Evolutionary conservation across 2,329 filamentous ascomycete species (phyloP), one percentile per base, ranked within the genome.

Genomic region (Ophiostoma fasciatum): DNA sequence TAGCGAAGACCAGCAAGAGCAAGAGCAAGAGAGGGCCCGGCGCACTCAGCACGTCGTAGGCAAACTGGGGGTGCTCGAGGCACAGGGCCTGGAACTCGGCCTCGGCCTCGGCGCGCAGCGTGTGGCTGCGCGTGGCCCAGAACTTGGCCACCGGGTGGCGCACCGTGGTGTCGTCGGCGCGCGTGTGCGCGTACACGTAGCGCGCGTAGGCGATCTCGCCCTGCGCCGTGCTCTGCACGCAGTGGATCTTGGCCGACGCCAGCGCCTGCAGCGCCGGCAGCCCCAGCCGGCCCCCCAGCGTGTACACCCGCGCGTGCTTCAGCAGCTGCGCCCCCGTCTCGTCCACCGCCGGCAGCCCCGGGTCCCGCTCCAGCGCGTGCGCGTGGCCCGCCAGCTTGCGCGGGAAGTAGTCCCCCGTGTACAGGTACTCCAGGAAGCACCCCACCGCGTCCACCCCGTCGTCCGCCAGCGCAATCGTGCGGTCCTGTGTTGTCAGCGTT

Each of bases 181-280:
- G 57, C 10, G 82, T 90, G 58, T 83, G 74, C 42, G 73, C 74
- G 63, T 94, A 94, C 22, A 93, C 81, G 60, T 85, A 94, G 54
- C 84, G 75, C 8, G 87, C 87, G 57, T 94, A 94, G 19, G 78
- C 74, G 51, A 94, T 87, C 64, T 94, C 87, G 55, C 84, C 87
- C 59, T 78, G 79, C 25, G 84, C 83, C 0, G 82, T 92, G 30
- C 79, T 83, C 51, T 85, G 79, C 49, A 93, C 81, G 54, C 82
- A 82, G 63, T 94, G 84, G 49, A 94, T 94, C 65, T 94, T 94
- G 53, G 73, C 76, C 53, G 82, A 82, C 3, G 85, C 79, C 20
- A 94, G 74, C 14, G 66, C 71, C 57, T 82, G 82, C 43, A 94
- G 73, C 9, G 63, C 62, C 1, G 64, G 59, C 32, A 84, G 60